Percentiles rank a stretch among this genome's conserved stretches.
phyloP scores from a whole-genome alignment of 2,329 filamentous ascomycete species.

The Bipolaris zeicola region DNA sequence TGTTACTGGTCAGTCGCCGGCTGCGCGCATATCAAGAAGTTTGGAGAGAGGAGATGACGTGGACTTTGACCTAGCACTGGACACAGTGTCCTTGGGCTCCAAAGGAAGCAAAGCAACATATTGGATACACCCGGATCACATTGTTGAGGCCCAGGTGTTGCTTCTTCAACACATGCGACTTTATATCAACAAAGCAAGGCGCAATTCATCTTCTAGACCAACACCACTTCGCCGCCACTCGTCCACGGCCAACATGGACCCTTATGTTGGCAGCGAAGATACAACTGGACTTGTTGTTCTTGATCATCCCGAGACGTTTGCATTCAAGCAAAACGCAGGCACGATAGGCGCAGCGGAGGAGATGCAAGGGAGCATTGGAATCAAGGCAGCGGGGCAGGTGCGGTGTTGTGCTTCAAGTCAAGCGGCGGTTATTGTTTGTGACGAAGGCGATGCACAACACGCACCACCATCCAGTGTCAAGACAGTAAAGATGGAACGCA shows the following conservation, averaged over 20 bases:
- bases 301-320: constrained; percentile 55
- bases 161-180: constrained; percentile 57
- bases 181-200: constrained; percentile 34
- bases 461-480: constrained; percentile 24
- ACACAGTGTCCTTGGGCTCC: constrained; percentile 54
- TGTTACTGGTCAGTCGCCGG: constrained; percentile 27
- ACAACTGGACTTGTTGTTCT: constrained; percentile 53
- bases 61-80: constrained; percentile 58
- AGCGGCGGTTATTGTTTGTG: constrained; percentile 38
- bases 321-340: constrained; percentile 52
- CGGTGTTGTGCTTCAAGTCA: constrained; percentile 45
- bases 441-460: constrained; percentile 17
- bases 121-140: constrained; percentile 60
- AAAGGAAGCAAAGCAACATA: constrained; percentile 56
- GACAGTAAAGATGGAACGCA: constrained; percentile 49
- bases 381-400: constrained; percentile 42
- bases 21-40: constrained; percentile 47
- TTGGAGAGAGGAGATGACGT: constrained; percentile 50
- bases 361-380: constrained; percentile 33
- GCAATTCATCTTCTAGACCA: constrained; percentile 24
- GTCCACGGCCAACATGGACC: constrained; percentile 29
- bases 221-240: constrained; percentile 36
- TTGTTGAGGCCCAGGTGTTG: constrained; percentile 60
- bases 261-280: constrained; percentile 40
- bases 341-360: constrained; percentile 52